A percentile compares a stretch with the other conserved stretches of the same genome.
Evolutionary conservation across 2,329 filamentous ascomycete genomes (phyloP).

Genomic region (Elsinoe arachidis): DNA sequence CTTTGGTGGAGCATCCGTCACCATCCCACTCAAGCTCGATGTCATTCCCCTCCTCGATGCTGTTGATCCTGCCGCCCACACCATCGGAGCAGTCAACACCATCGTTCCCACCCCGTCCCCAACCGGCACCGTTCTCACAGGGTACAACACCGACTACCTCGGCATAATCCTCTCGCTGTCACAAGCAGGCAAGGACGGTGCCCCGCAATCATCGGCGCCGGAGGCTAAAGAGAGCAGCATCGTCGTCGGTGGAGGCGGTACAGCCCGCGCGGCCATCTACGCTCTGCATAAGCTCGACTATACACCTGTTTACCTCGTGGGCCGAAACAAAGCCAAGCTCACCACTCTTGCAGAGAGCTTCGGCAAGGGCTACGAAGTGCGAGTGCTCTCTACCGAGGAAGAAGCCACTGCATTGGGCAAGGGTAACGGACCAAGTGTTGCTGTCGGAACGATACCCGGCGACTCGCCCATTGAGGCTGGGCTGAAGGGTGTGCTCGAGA

Average conservation of each 20-base stretch:
- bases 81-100: constrained; percentile 92
- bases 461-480: constrained; percentile 69
- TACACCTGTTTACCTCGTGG: constrained; percentile 77
- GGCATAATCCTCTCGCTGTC: constrained; percentile 79
- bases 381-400: constrained; percentile 48
- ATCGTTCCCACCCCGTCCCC: constrained; percentile 53
- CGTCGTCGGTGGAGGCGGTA: constrained; percentile 86
- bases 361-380: constrained; percentile 61
- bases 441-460: constrained; percentile 85
- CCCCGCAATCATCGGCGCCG: constrained; percentile 14
- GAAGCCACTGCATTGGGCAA: constrained; percentile 42
- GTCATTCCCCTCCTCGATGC: constrained; percentile 74
- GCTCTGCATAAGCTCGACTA: constrained; percentile 77
- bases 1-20: constrained; percentile 92
- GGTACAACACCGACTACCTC: constrained; percentile 92
- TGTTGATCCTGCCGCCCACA: constrained; percentile 65
- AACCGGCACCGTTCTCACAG: constrained; percentile 48
- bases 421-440: constrained; percentile 53
- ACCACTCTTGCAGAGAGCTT: constrained; percentile 61
- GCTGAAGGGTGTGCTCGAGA: constrained; percentile 57
- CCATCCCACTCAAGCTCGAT: constrained; percentile 88
- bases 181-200: constrained; percentile 52
- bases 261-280: constrained; percentile 82
- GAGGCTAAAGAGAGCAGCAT: constrained; percentile 45
- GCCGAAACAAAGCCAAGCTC: constrained; percentile 63